Evolutionary conservation across 331 rosid genomes (phyloP), one percentile per base, ranked within the genome.

Genomic region (Malus hybrid): DNA sequence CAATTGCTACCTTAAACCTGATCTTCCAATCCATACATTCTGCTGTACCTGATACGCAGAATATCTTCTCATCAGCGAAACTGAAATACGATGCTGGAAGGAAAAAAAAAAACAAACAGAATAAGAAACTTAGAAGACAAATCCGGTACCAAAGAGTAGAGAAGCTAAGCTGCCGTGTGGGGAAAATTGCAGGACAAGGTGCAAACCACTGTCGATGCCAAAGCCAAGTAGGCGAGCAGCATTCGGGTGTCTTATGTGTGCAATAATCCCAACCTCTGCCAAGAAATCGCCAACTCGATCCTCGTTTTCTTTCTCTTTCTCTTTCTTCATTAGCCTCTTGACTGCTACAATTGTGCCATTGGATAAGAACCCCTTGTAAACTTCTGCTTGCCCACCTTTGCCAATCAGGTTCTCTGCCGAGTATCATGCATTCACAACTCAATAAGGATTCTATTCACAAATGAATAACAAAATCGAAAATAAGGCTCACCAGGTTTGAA

Each of bases 381-480:
- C 99, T 82, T 90, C 97, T 20, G 99, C 99, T 74, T 95, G 96
- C 32, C 99, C 99, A 64, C 99, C 99, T 87, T 84, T 81, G 13
- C 99, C 99, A 42, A 95, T 69, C 85, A 90, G n/a, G 85, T 92
- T 95, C 63, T 87, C 99, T 95, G 65, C 29, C 69, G 28, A 32
- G 46, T 56, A 70, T 63, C 18, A 24, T 46, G 61, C 67, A 63
- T 27, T 28, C 29, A 24, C 57, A 73, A 61, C 59, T 36, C 29
- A 42, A 28, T 9, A 24, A 10, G n/a, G 10, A 28, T 70, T 9
- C 10, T 0, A 70, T n/a, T 19, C 57, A 10, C 56, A 57, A 70
- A 10, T 11, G 9, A 48, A 8, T 8, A n/a, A n/a, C 13, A 22
- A 54, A 6, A 4, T 46, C 2, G 10, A 31, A 16, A n/a, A 66